Evolutionary conservation across 225 moss, liverwort and hornwort species (phyloP).

Genomic region (Anthoceros angustus): DNA sequence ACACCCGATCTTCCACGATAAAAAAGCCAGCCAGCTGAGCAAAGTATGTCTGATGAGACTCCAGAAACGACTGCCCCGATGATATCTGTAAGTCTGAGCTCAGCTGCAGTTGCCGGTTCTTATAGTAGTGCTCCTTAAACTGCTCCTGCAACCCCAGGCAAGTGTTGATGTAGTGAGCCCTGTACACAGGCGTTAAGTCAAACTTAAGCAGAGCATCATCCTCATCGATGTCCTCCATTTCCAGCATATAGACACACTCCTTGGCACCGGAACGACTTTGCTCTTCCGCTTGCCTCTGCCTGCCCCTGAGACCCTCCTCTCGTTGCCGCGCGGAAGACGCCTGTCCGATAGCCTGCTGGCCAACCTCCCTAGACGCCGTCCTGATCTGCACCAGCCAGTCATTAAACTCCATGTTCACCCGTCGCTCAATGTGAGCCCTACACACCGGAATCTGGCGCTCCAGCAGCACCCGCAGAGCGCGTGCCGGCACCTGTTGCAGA

Average conservation of each 20-base stretch:
- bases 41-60: conserved; percentile 81
- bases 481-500: conserved; percentile 66
- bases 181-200: conserved; percentile 87
- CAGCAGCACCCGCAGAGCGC: conserved; percentile 55
- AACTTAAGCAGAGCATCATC: conserved; percentile 82
- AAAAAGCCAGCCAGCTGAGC: conserved; percentile 93
- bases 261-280: conserved; percentile 80
- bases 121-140: conserved; percentile 89
- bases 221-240: conserved; percentile 84
- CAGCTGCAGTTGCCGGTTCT: conserved; percentile 86
- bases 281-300: conserved; percentile 89
- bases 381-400: conserved; percentile 97
- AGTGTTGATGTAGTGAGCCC: conserved; percentile 82
- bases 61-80: conserved; percentile 70
- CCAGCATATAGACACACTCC: conserved; percentile 80
- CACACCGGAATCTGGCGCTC: conserved; percentile 81
- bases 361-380: conserved; percentile 65
- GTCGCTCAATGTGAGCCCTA: conserved; percentile 71
- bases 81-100: conserved; percentile 81
- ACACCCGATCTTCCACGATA: conserved; percentile 88
- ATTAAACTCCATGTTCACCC: conserved; percentile 87
- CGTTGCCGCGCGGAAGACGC: conserved; percentile 72
- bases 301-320: conserved; percentile 74
- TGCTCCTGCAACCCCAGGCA: conserved; percentile 86
- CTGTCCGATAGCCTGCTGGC: conserved; percentile 79